Evolutionary conservation across 2,329 filamentous ascomycete genomes (phyloP).

Genomic region (Volutella citrinella): DNA sequence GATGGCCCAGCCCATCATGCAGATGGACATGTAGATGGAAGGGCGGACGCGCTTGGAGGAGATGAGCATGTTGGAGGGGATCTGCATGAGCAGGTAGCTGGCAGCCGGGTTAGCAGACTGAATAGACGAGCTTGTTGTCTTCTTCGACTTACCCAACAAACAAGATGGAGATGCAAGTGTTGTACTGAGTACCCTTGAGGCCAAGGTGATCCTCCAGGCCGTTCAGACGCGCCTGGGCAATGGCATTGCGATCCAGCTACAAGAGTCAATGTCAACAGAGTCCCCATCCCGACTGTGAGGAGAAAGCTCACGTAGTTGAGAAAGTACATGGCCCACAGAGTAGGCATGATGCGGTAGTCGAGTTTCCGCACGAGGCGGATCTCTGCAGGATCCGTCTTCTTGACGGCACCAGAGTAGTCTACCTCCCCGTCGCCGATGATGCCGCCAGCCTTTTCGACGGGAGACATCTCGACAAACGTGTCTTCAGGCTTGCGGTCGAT

Average conservation of each 20-base stretch:
- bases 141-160: slow-evolving; percentile 33
- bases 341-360: slow-evolving; percentile 37
- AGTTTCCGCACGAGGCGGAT: slow-evolving; percentile 36
- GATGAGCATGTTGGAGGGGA: slow-evolving; percentile 39
- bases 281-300: rapidly evolving
- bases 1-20: slow-evolving; percentile 37
- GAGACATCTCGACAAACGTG: slow-evolving; percentile 20
- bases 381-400: slow-evolving; percentile 31
- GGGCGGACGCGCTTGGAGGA: slow-evolving; percentile 36
- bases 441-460: slow-evolving; percentile 19
- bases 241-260: slow-evolving; percentile 50
- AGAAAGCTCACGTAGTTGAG: slow-evolving; percentile 29
- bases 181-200: slow-evolving; percentile 36
- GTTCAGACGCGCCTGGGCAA: slow-evolving; percentile 54
- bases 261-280: background rate
- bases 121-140: rapidly evolving
- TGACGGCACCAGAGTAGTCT: slow-evolving; percentile 33
- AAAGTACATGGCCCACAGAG: slow-evolving; percentile 36
- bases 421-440: slow-evolving; percentile 18
- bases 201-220: slow-evolving; percentile 50
- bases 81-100: slow-evolving; percentile 27
- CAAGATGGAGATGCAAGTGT: slow-evolving; percentile 33
- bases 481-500: slow-evolving; percentile 24
- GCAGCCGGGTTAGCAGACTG: background rate
- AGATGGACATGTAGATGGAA: slow-evolving; percentile 39